Evolutionary conservation across 1,284 basidiomycete genomes (phyloP), one percentile per base, ranked within the genome.

Genomic region (Leccinum angustisporum): DNA sequence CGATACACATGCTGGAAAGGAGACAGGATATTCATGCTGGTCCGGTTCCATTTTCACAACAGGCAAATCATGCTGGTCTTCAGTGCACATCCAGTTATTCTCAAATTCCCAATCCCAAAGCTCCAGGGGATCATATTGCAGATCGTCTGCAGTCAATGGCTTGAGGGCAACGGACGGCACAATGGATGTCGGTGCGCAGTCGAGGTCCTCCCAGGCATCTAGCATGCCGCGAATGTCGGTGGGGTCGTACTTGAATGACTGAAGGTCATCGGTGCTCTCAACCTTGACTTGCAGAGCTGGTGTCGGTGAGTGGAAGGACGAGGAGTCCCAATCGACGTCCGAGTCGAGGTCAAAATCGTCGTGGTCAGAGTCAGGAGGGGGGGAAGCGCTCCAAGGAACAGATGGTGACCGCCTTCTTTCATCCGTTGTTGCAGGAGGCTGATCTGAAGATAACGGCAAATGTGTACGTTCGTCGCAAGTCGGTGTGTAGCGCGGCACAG

Each of bases 141-240:
- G 64, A 30, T 77, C 71, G 2, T 69, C 68, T 50, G 75, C 69
- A 70, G 72, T 51, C 25, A 73, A 71, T 51, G 75, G 51, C 40
- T 75, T 73, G 58, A 76, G 61, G 1, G 71, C 67, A 18, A 69
- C 63, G 36, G 71, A 67, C 18, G 73, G 75, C 1, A 71, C 63
- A 1, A 71, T 73, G 38, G 68, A 75, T 38, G 68, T 63, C 34
- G 68, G 68, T 7, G 72, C 68, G 43, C 75, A 76, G 64, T 84
- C 81, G 61, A 84, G 77, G 66, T 84, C 80, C 53, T 88, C 88
- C 86, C 87, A 90, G 18, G 82, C 82, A 61, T 87, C 86, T 43
- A 89, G 69, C 71, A 86, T 81, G 16, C 82, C 82, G 64, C 84
- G 81, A 10, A 88, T 79, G 66, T 87, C 86, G 30, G 75, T 77